Base-by-base conservation (phyloP, 768 basidiomycete genomes). In the Tulasnella sp. region DNA sequence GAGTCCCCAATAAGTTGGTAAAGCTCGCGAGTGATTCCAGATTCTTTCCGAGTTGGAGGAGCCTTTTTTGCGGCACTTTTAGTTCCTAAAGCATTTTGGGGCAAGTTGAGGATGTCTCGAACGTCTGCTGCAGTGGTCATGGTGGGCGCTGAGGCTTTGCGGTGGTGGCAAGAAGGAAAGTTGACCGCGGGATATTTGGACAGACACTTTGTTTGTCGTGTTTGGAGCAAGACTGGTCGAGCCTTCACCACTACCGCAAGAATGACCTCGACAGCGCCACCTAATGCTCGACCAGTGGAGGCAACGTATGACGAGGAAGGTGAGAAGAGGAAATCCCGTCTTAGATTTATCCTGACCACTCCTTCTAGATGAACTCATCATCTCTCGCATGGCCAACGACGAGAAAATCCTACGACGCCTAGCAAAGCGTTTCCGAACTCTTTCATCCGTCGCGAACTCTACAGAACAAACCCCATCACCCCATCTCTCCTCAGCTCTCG, bases 1-100 rank as follows among this genome's bases (percentile, higher is more conserved):
- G 94, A 93, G 80, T 95, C 92, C n/a, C 97, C 97, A 82, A 99
- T 98, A 80, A 99, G 90, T 0, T 94, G 92, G 86, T 94, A 98
- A 2, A 99, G 89, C 85, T 98, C 97, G 82, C 96, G 88, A 0
- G 96, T 93, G 80, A 98, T 96, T 27, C 97, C 97, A 27, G 96
- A 94, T 4, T 94, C 94, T 85, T 94, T 95, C 83, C 89, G 89
- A n/a, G 86, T 77, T 34, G 84, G 46, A 3, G 85, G 80, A 6
- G 72, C 24, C 19, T 80, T 52, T 82, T 89, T 92, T 82, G 89
- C 89, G 1, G 84, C 84, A 52, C 88, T 89, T n/a, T 89, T 85
- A 2, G 89, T 86, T 5, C 87, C 87, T 10, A 88, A 83, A 10
- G 87, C 84, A 40, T 87, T 83, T 5, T 87, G 85, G 75, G 89